Evolutionary conservation across 2,329 filamentous ascomycete genomes (phyloP), one percentile per base, ranked within the genome.

Genomic region (Botrytis sinoallii): DNA sequence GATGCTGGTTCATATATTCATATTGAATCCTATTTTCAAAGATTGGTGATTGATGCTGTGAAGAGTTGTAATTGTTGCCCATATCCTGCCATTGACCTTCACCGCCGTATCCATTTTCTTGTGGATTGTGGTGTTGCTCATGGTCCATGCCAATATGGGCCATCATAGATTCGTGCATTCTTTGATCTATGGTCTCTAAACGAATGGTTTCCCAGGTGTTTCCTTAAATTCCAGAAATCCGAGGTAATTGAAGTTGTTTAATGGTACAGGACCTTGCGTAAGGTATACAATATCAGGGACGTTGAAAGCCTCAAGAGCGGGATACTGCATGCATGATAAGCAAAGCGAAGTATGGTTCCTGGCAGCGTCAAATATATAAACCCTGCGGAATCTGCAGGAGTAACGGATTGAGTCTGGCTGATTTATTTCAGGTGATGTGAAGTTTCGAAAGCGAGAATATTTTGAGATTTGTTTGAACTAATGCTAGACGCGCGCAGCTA

Each of bases 41-140:
- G 83, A 93, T 89, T 38, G 91, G 89, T 73, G 91, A 92, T 75
- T 91, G 89, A 77, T 90, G 89, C 79, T 93, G 92, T 22, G 89
- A 80, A 55, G 81, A 79, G 70, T 75, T 79, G 71, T 82, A 83
- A 65, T 76, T 77, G 73, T 79, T 78, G 82, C 76, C 83, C 85
- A 90, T 86, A 79, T 86, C 86, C 66, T 84, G 84, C 89, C 89
- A 90, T 57, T 57, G 52, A 79, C 83, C 83, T 75, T 88, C 85
- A 79, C 82, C 84, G 77, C 84, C 82, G 74, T 85, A 82, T 72
- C 85, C 76, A 75, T 80, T 79, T 52, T 81, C 79, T 64, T 80
- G 78, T 46, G 74, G 75, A 70, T 75, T 73, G 75, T 81, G 77
- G 60, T 79, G 76, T 55, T 72, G 71, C 64, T 81, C 79, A 73